These are phyloP conservation scores for Lichenothelia convexa DNA, from an alignment of 495 filamentous ascomycete species.

Conservation along the genomic window DNA sequence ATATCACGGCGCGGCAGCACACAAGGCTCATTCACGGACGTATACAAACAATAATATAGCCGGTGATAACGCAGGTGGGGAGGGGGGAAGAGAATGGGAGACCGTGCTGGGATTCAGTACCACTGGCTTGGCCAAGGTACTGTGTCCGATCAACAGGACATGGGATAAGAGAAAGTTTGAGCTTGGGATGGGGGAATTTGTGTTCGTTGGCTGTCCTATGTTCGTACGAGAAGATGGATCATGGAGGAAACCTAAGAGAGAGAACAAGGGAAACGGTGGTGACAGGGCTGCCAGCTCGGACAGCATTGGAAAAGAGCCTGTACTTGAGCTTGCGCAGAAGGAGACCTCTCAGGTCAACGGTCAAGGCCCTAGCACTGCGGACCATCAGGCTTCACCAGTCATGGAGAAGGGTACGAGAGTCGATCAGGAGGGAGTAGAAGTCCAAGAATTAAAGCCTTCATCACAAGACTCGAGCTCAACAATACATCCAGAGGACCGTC, in stretches of 20 bases:
- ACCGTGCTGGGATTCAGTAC: conserved; percentile 57
- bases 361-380: not conserved
- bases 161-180: conserved; percentile 81
- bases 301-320: conserved; percentile 2
- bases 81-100: conserved; percentile 39
- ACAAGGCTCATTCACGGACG: not conserved
- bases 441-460: conserved; percentile 13
- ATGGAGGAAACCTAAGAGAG: conserved; percentile 56
- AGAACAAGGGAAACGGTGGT: conserved; percentile 39
- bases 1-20: not conserved
- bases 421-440: not conserved
- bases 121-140: conserved; percentile 62
- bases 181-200: conserved; percentile 63
- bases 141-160: conserved; percentile 60
- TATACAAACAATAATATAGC: too few species aligned
- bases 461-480: conserved; percentile 10
- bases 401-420: not conserved
- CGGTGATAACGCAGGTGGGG: not conserved
- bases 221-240: conserved; percentile 70
- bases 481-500: too few species aligned
- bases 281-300: too few species aligned
- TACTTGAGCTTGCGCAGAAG: not conserved
- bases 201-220: conserved; percentile 74
- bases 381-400: not conserved
- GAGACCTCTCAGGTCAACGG: not conserved